Evolutionary conservation across 2,329 filamentous ascomycete genomes (phyloP), one percentile per base, ranked within the genome.

Genomic region (Rhynchosporium secalis): DNA sequence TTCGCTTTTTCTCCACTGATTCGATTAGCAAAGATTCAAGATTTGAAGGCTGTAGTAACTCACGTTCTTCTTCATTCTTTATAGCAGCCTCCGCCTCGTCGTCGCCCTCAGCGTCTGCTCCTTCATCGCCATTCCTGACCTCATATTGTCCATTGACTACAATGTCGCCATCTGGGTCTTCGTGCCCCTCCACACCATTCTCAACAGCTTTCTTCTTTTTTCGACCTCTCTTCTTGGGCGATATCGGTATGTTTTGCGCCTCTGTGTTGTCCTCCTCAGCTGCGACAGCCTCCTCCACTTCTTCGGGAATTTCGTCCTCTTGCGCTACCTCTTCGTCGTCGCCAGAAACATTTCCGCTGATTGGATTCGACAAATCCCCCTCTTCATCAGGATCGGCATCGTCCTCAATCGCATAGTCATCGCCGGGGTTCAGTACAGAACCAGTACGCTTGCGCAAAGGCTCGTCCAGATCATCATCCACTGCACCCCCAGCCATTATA

Each of bases 1-100:
- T 84, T 72, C 87, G 87, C 77, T 94, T 95, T 72, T 86, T 87
- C 71, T 90, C 85, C 67, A 90, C 91, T 94, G 70, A 64, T 72
- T 71, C 41, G 63, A 66, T 75, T 65, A 78, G 74, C 69, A 61
- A 52, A 48, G 51, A 56, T 60, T 26, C 56, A 47, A 10, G 26
- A 60, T 0, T 26, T 9, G n/a, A 2, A n/a, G 28, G 8, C 7
- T 10, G 4, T 3, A 20, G 28, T 52, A 60, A 71, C 83, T 75
- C 82, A 85, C 86, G 73, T 72, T 88, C 85, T 83, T 90, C 87
- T 63, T 86, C 83, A 64, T 87, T 86, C 59, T 76, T 86, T 56
- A 83, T 80, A 26, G 79, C 81, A 54, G 78, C 80, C 66, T 88
- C 86, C 2, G 80, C 78, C 66, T 87, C 85, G 64, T 86, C 85